Base-by-base conservation (phyloP, 345 rosid genomes). In the Arabidopsis thaliana region DNA sequence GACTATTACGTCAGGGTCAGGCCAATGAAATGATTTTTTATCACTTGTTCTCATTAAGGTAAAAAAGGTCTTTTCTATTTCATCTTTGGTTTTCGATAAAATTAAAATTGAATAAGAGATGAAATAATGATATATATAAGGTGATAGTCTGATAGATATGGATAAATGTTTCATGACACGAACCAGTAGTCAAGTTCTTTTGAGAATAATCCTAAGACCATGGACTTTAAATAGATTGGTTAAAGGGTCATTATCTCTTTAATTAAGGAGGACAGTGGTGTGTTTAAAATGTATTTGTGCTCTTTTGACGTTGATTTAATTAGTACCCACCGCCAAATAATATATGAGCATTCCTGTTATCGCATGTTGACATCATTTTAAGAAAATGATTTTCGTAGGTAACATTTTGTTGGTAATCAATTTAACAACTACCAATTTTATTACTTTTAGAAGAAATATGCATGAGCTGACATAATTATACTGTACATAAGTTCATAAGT, bases 221-320 rank as follows among this genome's bases (percentile, higher is more conserved):
- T 10, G 0, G 34, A 57, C 24, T 41, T 51, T 51, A 68, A 6
- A 38, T 42, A 57, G 22, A 11, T 42, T 69, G 44, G 73, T 69
- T 57, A 57, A 44, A 33, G 33, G 37, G 74, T 69, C 74, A 69
- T 42, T 44, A 16, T 69, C 74, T 56, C 23, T 12, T 13, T 57
- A 32, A 56, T 55, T 55, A 40, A n/a, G 30, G 28, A 52, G 22
- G 30, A 5, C 33, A 41, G 53, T 69, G 30, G 32, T 69, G 73
- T 56, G 63, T 55, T 28, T 69, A 57, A 30, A 20, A 28, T 69
- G 65, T 6, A 44, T 69, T 56, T 69, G 22, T 56, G 65, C 22
- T 69, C 73, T 28, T 55, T 69, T 28, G 74, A 69, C 23, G 65
- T 30, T 68, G 73, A 53, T 48, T 48, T 32, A 46, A 7, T 10